phyloP scores from a whole-genome alignment of 2,329 filamentous ascomycete species.

The Diplodia corticola region DNA sequence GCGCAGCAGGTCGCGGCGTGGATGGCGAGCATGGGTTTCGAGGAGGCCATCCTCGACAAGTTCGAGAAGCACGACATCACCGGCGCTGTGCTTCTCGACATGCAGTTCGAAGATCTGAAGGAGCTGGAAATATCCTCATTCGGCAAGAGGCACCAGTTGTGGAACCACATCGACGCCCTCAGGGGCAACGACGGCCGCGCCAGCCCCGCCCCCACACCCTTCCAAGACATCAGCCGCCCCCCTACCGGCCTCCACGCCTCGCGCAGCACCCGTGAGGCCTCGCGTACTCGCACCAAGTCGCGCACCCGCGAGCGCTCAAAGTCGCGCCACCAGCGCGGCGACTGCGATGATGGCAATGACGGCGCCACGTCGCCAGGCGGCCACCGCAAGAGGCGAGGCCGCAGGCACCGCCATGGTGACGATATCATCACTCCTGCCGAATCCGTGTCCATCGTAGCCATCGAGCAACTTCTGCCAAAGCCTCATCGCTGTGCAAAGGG shows the following conservation, averaged over 20 bases:
- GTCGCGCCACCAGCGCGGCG: slow-evolving; percentile 27
- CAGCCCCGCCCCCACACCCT: slow-evolving; percentile 49
- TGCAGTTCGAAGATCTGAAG: slow-evolving; percentile 85
- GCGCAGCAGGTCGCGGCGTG: slow-evolving; percentile 78
- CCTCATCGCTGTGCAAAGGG: slow-evolving; percentile 83
- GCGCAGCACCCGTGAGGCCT: slow-evolving; percentile 33
- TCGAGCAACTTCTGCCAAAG: slow-evolving; percentile 84
- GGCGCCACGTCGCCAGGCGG: slow-evolving; percentile 36
- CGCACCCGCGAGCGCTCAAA: slow-evolving; percentile 41
- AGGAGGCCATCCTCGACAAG: slow-evolving; percentile 72
- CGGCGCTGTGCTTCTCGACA: slow-evolving; percentile 80
- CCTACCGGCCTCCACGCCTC: slow-evolving; percentile 38
- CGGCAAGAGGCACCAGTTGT: slow-evolving; percentile 75
- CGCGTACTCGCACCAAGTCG: slow-evolving; percentile 40
- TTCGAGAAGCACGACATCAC: slow-evolving; percentile 93
- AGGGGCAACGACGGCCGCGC: slow-evolving; percentile 49
- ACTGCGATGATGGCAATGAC: slow-evolving; percentile 30
- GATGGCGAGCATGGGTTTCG: slow-evolving; percentile 83
- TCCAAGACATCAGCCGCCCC: slow-evolving; percentile 50
- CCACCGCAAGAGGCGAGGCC: slow-evolving; percentile 41
- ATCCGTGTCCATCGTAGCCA: slow-evolving; percentile 87
- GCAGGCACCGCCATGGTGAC: slow-evolving; percentile 47
- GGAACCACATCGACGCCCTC: slow-evolving; percentile 75
- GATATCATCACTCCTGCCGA: slow-evolving; percentile 76
- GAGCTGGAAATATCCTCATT: slow-evolving; percentile 81